These are phyloP conservation scores for Ochromonas danica DNA, from an alignment of 108 stramenopile species.

Conservation along the genomic window DNA sequence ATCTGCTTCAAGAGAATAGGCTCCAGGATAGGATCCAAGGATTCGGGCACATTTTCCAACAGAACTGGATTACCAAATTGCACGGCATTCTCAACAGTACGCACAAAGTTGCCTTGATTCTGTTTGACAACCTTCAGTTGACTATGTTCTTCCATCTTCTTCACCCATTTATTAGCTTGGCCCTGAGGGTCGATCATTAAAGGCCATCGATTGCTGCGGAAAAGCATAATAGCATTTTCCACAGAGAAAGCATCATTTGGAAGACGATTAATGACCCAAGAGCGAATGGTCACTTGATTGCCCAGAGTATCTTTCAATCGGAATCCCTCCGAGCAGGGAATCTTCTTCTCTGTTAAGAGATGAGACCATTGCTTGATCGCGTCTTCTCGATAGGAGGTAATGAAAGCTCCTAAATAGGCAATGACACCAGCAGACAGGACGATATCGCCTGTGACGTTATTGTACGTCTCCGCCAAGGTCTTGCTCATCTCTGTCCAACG, in stretches of 20 bases:
- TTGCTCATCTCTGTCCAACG: slow-evolving; percentile 52
- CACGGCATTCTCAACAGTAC: slow-evolving; percentile 62
- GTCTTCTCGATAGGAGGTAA: slow-evolving; percentile 51
- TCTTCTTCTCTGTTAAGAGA: slow-evolving; percentile 39
- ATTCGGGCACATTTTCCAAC: slow-evolving; percentile 60
- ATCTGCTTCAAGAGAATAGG: slow-evolving; percentile 57
- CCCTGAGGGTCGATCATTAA: slow-evolving; percentile 69
- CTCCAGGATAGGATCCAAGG: slow-evolving; percentile 59
- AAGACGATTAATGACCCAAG: slow-evolving; percentile 71
- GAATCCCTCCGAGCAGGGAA: slow-evolving; percentile 55
- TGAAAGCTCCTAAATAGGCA: slow-evolving; percentile 68
- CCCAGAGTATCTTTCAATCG: slow-evolving; percentile 44
- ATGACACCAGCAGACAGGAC: slow-evolving; percentile 63
- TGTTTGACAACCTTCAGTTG: slow-evolving; percentile 59
- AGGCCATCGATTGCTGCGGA: slow-evolving; percentile 58
- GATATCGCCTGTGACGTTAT: slow-evolving; percentile 59
- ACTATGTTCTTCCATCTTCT: slow-evolving; percentile 47
- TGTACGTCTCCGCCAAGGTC: slow-evolving; percentile 41
- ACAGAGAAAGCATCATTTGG: slow-evolving; percentile 60
- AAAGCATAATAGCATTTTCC: slow-evolving; percentile 60
- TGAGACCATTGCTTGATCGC: slow-evolving; percentile 52
- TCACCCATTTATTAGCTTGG: slow-evolving; percentile 62
- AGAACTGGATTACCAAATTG: slow-evolving; percentile 61
- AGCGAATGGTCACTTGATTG: slow-evolving; percentile 53
- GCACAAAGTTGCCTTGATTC: slow-evolving; percentile 58